phyloP scores from a whole-genome alignment of 768 basidiomycete species.

The Fomitopsis serialis region DNA sequence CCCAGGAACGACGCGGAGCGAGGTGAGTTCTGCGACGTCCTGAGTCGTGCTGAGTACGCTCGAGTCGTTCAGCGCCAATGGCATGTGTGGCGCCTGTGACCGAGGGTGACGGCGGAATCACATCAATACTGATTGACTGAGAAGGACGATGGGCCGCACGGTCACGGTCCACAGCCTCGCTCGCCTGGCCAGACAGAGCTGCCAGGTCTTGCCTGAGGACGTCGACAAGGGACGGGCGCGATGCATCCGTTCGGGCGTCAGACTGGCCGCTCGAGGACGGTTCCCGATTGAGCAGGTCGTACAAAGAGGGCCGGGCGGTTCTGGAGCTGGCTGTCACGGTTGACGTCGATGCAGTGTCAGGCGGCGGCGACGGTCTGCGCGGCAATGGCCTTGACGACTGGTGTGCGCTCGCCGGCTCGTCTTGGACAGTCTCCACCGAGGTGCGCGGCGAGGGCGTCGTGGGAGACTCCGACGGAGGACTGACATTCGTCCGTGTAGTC shows the following conservation, averaged over 20 bases:
- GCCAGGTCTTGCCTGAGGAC: not conserved
- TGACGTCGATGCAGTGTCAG: not conserved
- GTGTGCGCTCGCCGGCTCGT: not conserved
- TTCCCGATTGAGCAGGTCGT: slow-evolving; percentile 10
- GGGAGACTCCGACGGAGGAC: not conserved
- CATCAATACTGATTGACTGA: not conserved
- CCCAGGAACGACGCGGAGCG: not conserved
- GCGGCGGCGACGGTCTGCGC: slow-evolving; percentile 5
- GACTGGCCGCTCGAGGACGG: not conserved
- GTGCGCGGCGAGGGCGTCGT: not conserved
- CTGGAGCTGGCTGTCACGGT: slow-evolving; percentile 5
- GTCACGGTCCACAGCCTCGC: not conserved
- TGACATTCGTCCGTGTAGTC: slow-evolving; percentile 1
- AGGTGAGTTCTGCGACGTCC: not conserved
- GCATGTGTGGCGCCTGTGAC: not conserved
- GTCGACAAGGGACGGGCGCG: not conserved
- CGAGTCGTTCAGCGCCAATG: not conserved
- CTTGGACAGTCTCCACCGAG: not conserved
- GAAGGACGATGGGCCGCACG: not conserved
- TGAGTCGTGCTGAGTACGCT: not conserved
- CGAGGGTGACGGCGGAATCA: not conserved
- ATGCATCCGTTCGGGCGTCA: not conserved
- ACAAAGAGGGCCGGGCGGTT: slow-evolving; percentile 14
- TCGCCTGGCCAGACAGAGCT: not conserved
- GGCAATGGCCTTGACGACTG: slow-evolving; percentile 10